Evolutionary conservation across 306 rosid species (phyloP), one percentile per base, ranked within the genome.

Genomic region (Inga laurina): DNA sequence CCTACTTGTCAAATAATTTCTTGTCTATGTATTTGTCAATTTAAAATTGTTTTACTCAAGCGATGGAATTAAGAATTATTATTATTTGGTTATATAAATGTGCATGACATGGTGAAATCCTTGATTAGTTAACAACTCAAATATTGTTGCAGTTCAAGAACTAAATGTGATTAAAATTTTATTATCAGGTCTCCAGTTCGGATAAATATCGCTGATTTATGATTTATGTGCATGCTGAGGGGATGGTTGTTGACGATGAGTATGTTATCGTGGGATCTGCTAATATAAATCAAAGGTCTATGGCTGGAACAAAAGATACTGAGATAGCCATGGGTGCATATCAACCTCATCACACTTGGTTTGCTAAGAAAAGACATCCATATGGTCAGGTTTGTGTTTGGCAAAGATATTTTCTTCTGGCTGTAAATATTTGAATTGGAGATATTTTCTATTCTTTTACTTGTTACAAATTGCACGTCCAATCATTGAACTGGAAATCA

Each of bases 321-420:
- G 99, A 96, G 95, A 91, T 96, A 82, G 99, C 98, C 57, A 92
- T 91, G 93, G 99, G 98, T 67, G 84, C 97, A n/a, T 96, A 94
- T 87, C 99, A 94, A 80, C 97, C 98, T 39, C 91, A 92, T 90
- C 75, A 94, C 81, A 86, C 97, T 34, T 92, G 99, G 99, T 87
- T 82, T 37, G 85, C 43, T 12, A 88, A 78, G 86, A 77, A 83
- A 83, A 84, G 69, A 73, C 98, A 91, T 72, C 98, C 99, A 30
- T 48, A 15, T 9, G 98, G 99, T 32, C 99, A 94, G 97, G 99
- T 96, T 75, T 74, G 93, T 82, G 78, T 85, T 79, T 71, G 68
- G 65, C 48, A 27, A 19, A 37, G 19, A 65, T 48, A 78, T 86
- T 46, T 45, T 74, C 56, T 79, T 79, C 66, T 79, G 62, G 18